Percentiles rank a stretch among this genome's conserved stretches.
Evolutionary conservation across 768 basidiomycete genomes (phyloP).

Genomic region (Jaapia argillacea): DNA sequence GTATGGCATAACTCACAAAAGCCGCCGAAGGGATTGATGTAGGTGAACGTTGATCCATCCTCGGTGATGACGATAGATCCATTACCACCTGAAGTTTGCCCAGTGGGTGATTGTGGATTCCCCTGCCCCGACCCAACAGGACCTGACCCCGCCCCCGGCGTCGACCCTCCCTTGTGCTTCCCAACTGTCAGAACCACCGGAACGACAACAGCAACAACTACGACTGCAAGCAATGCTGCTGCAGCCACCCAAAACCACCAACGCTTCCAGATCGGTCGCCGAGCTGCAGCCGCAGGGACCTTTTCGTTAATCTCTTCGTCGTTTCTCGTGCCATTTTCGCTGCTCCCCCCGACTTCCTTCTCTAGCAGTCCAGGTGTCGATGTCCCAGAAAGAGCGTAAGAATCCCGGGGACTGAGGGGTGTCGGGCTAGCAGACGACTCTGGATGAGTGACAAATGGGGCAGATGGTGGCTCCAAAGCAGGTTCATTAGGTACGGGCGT

Average conservation of each 20-base stretch:
- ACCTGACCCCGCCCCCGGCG: background rate
- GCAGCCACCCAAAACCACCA: background rate
- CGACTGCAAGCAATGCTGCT: slow-evolving; percentile 7
- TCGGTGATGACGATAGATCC: slow-evolving; percentile 55
- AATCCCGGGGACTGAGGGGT: background rate
- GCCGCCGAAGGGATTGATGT: slow-evolving; percentile 70
- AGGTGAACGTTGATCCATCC: slow-evolving; percentile 66
- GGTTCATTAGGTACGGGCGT: no score
- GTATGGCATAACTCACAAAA: slow-evolving; percentile 59
- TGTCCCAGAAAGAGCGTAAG: no score
- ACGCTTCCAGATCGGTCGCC: background rate
- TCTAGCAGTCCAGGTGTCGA: no score
- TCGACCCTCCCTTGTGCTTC: slow-evolving; percentile 5
- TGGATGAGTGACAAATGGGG: background rate
- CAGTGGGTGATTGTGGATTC: slow-evolving; percentile 13
- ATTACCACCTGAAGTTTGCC: slow-evolving; percentile 45
- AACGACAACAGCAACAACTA: slow-evolving; percentile 18
- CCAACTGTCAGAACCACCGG: slow-evolving; percentile 17
- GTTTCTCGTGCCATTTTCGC: no score
- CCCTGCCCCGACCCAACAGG: background rate
- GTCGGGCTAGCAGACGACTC: background rate
- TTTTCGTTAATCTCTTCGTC: no score
- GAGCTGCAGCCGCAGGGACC: no score
- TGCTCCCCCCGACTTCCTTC: no score
- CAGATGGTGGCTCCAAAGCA: no score